Evolutionary conservation across 441 rosid species (phyloP).

Genomic region (Isatis lusitanica): DNA sequence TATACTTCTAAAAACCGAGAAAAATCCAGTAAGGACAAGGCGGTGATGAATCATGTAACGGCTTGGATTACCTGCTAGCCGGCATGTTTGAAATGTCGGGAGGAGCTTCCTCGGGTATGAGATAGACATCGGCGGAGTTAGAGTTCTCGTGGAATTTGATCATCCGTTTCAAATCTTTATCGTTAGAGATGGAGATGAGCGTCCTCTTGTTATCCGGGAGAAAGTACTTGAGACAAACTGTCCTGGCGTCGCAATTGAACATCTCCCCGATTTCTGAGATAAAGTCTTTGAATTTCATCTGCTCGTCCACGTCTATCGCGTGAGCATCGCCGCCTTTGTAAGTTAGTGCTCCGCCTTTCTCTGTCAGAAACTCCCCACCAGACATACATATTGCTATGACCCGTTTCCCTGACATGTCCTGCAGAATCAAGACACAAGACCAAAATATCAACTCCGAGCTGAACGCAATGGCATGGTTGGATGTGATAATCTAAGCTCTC

Average conservation of each 20-base stretch:
- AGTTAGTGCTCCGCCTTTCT: conserved; percentile 56
- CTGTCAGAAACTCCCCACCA: conserved; percentile 76
- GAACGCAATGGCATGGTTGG: neutral
- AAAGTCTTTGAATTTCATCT: conserved; percentile 62
- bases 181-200: conserved; percentile 78
- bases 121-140: conserved; percentile 58
- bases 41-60: neutral
- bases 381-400: conserved; percentile 83
- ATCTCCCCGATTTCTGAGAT: conserved; percentile 79
- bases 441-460: neutral
- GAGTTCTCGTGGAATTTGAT: conserved; percentile 71
- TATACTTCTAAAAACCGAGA: neutral
- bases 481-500: neutral
- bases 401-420: conserved; percentile 67
- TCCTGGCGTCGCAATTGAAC: conserved; percentile 57
- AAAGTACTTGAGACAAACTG: conserved; percentile 71
- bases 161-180: conserved; percentile 87
- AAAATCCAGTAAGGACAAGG: neutral
- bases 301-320: conserved; percentile 80
- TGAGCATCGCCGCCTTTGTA: conserved; percentile 91
- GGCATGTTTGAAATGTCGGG: conserved; percentile 79
- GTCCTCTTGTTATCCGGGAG: conserved; percentile 85
- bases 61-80: conserved; percentile 63
- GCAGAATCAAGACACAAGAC: conserved; percentile 5
- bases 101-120: conserved; percentile 58